Evolutionary conservation across 2,329 filamentous ascomycete genomes (phyloP).

Genomic region (Claviceps sp.): DNA sequence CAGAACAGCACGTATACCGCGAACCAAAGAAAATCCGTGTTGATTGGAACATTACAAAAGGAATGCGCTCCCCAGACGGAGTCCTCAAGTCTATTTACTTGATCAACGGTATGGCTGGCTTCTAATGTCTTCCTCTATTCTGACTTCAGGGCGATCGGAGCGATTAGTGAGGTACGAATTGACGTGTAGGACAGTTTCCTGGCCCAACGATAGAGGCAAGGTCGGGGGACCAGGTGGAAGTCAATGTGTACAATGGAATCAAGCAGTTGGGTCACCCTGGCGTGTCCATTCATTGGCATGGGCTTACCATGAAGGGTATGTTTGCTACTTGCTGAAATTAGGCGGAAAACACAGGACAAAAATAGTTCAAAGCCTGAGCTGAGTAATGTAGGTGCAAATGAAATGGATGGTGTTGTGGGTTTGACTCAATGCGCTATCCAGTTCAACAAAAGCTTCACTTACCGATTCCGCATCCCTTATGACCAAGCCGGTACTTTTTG

Average conservation of each 20-base stretch:
- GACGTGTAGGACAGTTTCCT: slow-evolving; percentile 22
- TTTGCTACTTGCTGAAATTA: no score
- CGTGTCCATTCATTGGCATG: slow-evolving; percentile 56
- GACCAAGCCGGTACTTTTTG: slow-evolving; percentile 43
- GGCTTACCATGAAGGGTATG: slow-evolving; percentile 45
- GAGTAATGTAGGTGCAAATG: slow-evolving; percentile 23
- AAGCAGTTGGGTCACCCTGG: slow-evolving; percentile 2
- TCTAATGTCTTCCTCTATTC: not conserved
- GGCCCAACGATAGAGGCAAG: slow-evolving; percentile 31
- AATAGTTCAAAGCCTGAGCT: not conserved
- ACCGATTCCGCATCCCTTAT: slow-evolving; percentile 41
- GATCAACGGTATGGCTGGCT: slow-evolving; percentile 29
- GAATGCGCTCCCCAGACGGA: slow-evolving; percentile 30
- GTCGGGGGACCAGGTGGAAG: slow-evolving; percentile 27
- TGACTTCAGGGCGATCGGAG: not conserved
- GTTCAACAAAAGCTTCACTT: slow-evolving; percentile 36
- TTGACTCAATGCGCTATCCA: slow-evolving; percentile 48
- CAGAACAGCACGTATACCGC: slow-evolving; percentile 27
- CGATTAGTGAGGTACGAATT: not conserved
- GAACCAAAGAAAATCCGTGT: slow-evolving; percentile 17
- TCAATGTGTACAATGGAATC: slow-evolving; percentile 27
- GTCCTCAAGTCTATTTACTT: slow-evolving; percentile 34
- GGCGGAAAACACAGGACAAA: not conserved
- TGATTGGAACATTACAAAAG: slow-evolving; percentile 27
- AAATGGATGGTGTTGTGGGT: slow-evolving; percentile 51